Conservation (phyloP, 306 rosid genomes). For the Ormosia emarginata region DNA sequence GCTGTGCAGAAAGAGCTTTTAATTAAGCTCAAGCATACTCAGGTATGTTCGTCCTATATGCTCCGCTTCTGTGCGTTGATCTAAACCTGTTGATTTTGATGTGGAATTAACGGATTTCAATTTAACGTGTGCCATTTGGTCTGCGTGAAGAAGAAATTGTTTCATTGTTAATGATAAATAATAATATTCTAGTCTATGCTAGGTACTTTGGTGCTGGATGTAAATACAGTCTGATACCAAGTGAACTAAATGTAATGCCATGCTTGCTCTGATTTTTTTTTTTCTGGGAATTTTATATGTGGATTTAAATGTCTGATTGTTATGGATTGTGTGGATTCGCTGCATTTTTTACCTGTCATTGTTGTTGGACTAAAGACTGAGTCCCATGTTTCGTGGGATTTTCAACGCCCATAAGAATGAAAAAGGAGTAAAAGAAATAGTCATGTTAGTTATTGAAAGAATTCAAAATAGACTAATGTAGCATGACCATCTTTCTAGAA, state of each 20-base stretch:
- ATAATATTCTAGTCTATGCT: background rate
- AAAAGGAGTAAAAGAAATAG: background rate
- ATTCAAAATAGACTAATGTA: background rate
- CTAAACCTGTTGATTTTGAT: background rate
- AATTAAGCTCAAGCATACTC: constrained; percentile 56
- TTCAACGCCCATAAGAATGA: background rate
- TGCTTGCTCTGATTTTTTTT: background rate
- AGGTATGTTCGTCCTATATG: constrained; percentile 48
- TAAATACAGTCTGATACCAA: background rate
- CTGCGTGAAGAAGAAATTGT: background rate
- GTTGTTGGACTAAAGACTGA: background rate
- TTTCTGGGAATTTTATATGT: background rate
- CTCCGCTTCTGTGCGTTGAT: background rate
- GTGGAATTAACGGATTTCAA: constrained; percentile 12
- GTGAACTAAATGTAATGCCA: constrained; percentile 2
- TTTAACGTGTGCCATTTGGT: background rate
- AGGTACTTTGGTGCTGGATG: background rate
- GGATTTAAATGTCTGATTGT: background rate
- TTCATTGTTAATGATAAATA: background rate
- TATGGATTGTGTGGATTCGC: background rate
- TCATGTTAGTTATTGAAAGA: background rate
- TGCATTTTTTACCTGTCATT: background rate
- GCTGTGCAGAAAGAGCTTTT: constrained; percentile 66
- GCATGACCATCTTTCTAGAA: background rate
- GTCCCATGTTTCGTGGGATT: background rate